These are phyloP conservation scores for Eimeria falciformis DNA, from an alignment of 169 alveolate species.

Conservation along the genomic window DNA sequence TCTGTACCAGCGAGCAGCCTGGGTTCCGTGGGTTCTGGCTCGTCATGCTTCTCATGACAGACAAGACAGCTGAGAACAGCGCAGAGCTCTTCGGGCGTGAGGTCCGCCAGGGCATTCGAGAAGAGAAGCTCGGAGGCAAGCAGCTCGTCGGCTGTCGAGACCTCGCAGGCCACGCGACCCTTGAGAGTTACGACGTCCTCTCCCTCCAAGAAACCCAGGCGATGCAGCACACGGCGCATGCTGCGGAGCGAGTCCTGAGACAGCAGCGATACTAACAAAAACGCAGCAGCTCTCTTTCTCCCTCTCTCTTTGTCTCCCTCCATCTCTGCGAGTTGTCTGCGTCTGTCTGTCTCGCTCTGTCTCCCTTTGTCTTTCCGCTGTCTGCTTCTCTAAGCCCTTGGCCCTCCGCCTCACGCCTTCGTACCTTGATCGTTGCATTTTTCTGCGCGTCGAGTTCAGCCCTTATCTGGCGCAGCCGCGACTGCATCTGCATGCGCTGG, in stretches of 20 bases:
- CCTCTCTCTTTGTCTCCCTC: neutral
- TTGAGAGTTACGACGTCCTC: slow-evolving; percentile 94
- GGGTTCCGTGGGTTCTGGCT: slow-evolving; percentile 83
- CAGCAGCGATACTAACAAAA: neutral
- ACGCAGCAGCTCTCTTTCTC: neutral
- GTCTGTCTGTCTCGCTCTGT: neutral
- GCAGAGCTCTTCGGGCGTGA: slow-evolving; percentile 93
- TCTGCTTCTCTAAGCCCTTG: neutral
- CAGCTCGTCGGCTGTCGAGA: slow-evolving; percentile 98
- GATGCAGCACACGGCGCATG: slow-evolving; percentile 96
- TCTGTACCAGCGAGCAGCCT: slow-evolving; percentile 83
- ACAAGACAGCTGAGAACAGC: slow-evolving; percentile 96
- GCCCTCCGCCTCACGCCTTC: no score
- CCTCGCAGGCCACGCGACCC: slow-evolving; percentile 99
- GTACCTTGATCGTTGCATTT: slow-evolving; percentile 77
- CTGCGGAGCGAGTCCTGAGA: slow-evolving; percentile 90
- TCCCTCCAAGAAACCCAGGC: slow-evolving; percentile 93
- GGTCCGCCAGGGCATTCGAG: slow-evolving; percentile 83
- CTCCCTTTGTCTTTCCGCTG: neutral
- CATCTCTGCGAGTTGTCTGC: no score
- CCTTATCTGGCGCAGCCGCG: slow-evolving; percentile 8
- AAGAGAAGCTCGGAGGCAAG: slow-evolving; percentile 95
- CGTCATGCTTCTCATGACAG: slow-evolving; percentile 92
- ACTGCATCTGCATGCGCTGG: slow-evolving; percentile 47
- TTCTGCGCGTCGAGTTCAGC: slow-evolving; percentile 66